Conservation (phyloP, 1,139 yeast species). For the Hyphopichia buzzinii region DNA sequence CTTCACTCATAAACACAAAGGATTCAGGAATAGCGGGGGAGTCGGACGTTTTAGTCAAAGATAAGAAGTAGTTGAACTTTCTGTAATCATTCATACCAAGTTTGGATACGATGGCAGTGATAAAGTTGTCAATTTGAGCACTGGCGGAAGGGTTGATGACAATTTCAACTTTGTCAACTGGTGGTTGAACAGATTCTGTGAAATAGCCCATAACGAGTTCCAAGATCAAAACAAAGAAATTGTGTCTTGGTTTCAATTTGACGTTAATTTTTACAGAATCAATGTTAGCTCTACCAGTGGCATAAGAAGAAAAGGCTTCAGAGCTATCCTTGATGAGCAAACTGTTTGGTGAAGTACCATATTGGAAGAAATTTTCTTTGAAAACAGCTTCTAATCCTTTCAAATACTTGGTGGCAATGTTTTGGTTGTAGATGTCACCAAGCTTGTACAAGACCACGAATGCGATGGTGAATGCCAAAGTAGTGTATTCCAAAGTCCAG, state of each 20-base stretch:
- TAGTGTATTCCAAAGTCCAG: constrained; percentile 72
- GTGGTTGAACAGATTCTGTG: constrained; percentile 44
- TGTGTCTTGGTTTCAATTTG: constrained; percentile 77
- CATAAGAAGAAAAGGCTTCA: constrained; percentile 73
- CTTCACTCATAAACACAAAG: constrained; percentile 88
- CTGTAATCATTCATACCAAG: constrained; percentile 76
- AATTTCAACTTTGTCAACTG: constrained; percentile 63
- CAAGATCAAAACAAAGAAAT: constrained; percentile 60
- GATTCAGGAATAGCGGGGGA: constrained; percentile 67
- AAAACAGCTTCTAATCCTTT: constrained; percentile 46
- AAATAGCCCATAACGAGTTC: constrained; percentile 59
- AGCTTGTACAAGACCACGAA: constrained; percentile 48
- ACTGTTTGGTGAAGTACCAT: constrained; percentile 58
- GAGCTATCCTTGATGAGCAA: constrained; percentile 66
- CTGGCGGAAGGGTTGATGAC: constrained; percentile 59
- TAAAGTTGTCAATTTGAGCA: constrained; percentile 61
- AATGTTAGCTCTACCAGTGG: constrained; percentile 84
- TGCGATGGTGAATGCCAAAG: constrained; percentile 48
- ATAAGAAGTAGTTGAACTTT: constrained; percentile 73
- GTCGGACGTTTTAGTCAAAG: constrained; percentile 79
- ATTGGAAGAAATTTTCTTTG: constrained; percentile 71
- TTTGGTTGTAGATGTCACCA: constrained; percentile 61
- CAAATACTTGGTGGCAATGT: constrained; percentile 51
- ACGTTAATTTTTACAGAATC: constrained; percentile 61
- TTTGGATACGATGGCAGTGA: constrained; percentile 84